Conservation (phyloP, 345 rosid genomes). For the Pugionium cornutum region DNA sequence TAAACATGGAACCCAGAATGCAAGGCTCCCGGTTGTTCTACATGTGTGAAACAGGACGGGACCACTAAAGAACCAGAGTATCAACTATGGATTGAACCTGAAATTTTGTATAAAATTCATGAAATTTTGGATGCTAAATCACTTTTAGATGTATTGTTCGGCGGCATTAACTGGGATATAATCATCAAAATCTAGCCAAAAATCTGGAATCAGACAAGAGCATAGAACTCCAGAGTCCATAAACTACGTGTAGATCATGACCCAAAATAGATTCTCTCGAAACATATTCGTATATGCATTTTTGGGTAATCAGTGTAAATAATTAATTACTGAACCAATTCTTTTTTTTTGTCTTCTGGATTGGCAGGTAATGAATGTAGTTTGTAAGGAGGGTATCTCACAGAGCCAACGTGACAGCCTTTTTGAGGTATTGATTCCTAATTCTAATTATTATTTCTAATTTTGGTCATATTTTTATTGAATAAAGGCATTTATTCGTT, state of each 20-base stretch:
- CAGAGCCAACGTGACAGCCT: constrained; percentile 59
- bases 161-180: constrained; percentile 22
- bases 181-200: not conserved
- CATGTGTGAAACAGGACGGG: constrained; percentile 27
- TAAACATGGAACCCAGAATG: constrained; percentile 31
- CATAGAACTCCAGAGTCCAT: constrained; percentile 1
- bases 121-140: constrained; percentile 25
- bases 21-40: constrained; percentile 27
- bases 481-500: too few relatives aligned
- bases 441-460: not conserved
- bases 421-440: constrained; percentile 53
- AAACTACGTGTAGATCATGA: constrained; percentile 7
- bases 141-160: constrained; percentile 18
- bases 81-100: constrained; percentile 21
- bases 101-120: constrained; percentile 19
- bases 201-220: not conserved
- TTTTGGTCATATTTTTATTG: not conserved
- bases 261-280: constrained; percentile 18
- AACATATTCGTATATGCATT: not conserved
- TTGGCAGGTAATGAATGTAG: constrained; percentile 75
- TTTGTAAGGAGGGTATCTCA: constrained; percentile 61
- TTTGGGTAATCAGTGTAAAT: constrained; percentile 3
- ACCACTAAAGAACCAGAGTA: constrained; percentile 21
- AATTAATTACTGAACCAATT: constrained; percentile 1
- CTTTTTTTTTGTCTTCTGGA: not conserved